Evolutionary conservation across 139 green algal genomes (phyloP), one percentile per base, ranked within the genome.

Genomic region (Auxenochlorella protothecoides): DNA sequence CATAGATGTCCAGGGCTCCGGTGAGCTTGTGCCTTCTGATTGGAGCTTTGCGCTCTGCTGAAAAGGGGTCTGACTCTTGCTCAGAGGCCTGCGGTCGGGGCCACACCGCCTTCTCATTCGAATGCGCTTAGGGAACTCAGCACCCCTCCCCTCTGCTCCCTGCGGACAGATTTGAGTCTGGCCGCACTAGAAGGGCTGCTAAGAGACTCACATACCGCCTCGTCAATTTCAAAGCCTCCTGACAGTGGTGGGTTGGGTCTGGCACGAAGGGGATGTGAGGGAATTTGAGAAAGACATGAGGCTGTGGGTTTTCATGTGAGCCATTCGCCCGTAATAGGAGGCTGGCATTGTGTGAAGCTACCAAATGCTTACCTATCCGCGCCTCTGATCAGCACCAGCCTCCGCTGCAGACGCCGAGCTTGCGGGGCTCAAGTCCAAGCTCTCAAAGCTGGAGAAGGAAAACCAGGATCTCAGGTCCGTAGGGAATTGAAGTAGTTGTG

Each of bases 1-100:
- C 12, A 54, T 79, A 3, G 59, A 65, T 53, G 68, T 79, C 5
- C 3, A 52, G 3, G 68, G 65, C 6, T 79, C 74, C 60, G 52
- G 74, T 79, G 59, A 74, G 74, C 65, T 10, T 5, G 5, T 60
- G 53, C 5, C 10, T 14, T 44, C 13, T 62, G 53, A 55, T 66
- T 6, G 51, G 27, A 44, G 27, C 27, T 53, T 51, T 73, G 11
- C 69, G 12, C 12, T 66, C 2, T 57, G 65, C 56, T 53, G 27
- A 16, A 55, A 6, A 6, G 59, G 8, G 10, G 10, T 3, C 3
- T 9, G 8, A 63, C 55, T 13, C 12, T 11, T 68, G 65, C 61
- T 4, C 12, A 13, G 52, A 27, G 52, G 59, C 63, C 74, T 70
- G 65, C 44, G 59, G 55, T 14, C 12, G 10, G 44, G 44, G 11